phyloP scores from a whole-genome alignment of 1,139 yeast species.

The Dujonia santamariae region DNA sequence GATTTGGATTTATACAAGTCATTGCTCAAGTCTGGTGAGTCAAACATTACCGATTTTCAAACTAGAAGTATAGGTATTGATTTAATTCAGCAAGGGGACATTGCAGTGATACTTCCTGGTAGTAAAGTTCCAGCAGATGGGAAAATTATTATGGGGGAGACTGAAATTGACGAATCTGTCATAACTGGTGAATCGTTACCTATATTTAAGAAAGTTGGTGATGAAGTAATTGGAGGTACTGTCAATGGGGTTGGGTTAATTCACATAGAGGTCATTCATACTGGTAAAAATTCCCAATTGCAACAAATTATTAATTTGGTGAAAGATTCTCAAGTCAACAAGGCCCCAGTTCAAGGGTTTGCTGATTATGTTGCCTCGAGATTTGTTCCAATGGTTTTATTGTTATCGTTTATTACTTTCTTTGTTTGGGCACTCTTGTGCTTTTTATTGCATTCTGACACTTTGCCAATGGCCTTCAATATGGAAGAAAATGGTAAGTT shows the following conservation, averaged over 20 bases:
- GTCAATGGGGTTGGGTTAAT: slow-evolving; percentile 77
- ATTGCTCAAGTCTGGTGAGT: slow-evolving; percentile 10
- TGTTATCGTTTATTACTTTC: slow-evolving; percentile 64
- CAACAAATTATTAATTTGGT: slow-evolving; percentile 85
- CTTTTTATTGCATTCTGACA: slow-evolving; percentile 26
- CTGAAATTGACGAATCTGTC: slow-evolving; percentile 84
- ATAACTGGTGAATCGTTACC: slow-evolving; percentile 90
- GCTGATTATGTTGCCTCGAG: slow-evolving; percentile 84
- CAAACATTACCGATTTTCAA: slow-evolving; percentile 12
- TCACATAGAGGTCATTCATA: slow-evolving; percentile 61
- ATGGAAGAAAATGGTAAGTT: slow-evolving; percentile 54
- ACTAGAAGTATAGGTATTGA: slow-evolving; percentile 59
- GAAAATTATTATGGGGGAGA: slow-evolving; percentile 64
- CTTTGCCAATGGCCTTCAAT: slow-evolving; percentile 55
- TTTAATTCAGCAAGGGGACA: slow-evolving; percentile 71
- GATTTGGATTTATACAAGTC: slow-evolving; percentile 29
- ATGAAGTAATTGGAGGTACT: slow-evolving; percentile 82
- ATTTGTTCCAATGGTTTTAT: slow-evolving; percentile 77
- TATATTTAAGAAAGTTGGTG: slow-evolving; percentile 58
- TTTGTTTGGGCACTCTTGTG: slow-evolving; percentile 57
- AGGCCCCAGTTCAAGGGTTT: slow-evolving; percentile 87
- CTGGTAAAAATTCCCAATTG: slow-evolving; percentile 83
- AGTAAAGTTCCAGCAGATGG: slow-evolving; percentile 94
- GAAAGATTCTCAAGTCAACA: slow-evolving; percentile 81
- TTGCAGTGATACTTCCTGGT: slow-evolving; percentile 80